These are phyloP conservation scores for Delonix regia DNA, from an alignment of 306 rosid genomes.

Conservation along the genomic window DNA sequence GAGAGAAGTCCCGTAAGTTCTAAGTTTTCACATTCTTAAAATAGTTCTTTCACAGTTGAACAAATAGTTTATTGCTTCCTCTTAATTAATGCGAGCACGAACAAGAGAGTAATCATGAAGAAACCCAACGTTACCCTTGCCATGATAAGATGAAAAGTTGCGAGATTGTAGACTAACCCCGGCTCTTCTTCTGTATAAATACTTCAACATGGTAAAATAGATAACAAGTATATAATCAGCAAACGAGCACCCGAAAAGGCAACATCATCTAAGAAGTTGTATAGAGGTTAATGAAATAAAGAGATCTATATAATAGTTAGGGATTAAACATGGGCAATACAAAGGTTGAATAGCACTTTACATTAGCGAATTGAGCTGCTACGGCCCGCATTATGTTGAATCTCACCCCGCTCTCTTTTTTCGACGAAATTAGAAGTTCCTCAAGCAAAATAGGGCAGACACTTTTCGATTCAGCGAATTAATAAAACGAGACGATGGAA, in stretches of 20 bases:
- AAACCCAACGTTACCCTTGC: constrained; percentile 49
- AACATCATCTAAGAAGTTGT: neutral
- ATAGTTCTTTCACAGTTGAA: neutral
- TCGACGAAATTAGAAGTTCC: neutral
- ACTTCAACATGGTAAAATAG: constrained; percentile 37
- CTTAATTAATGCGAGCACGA: neutral
- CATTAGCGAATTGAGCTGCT: constrained; percentile 55
- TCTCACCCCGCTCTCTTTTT: neutral
- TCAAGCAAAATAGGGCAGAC: neutral
- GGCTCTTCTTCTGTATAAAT: constrained; percentile 57
- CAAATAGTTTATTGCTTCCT: neutral
- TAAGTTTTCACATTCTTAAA: constrained; percentile 1
- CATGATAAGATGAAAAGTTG: constrained; percentile 52
- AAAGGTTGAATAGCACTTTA: constrained; percentile 26
- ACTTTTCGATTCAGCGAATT: neutral
- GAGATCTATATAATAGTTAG: neutral
- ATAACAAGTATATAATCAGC: neutral
- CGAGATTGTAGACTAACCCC: constrained; percentile 48
- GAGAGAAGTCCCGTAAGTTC: neutral
- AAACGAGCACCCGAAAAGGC: neutral
- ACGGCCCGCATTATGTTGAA: constrained; percentile 57
- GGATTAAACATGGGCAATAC: constrained; percentile 13
- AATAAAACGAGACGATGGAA: neutral
- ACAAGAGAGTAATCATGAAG: neutral
- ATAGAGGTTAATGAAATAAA: neutral